Evolutionary conservation across 805 yeast genomes (phyloP), one percentile per base, ranked within the genome.

Genomic region (Ogataea thermomethanolica): DNA sequence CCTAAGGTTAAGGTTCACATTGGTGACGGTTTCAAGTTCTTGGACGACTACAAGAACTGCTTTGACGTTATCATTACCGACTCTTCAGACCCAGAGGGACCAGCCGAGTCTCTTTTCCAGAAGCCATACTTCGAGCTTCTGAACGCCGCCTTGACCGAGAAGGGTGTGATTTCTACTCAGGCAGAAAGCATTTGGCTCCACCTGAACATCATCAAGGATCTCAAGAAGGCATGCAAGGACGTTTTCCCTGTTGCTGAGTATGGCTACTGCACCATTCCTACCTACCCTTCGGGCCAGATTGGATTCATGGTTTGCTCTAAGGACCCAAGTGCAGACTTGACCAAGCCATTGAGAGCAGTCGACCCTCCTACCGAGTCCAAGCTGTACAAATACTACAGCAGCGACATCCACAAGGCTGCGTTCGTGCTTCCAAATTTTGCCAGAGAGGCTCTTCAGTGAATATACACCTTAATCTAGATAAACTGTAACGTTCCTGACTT

Each of bases 51-150:
- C 72, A 79, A 81, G 37, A 84, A 86, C 70, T 77, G 86, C 42
- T 91, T 86, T 56, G 99, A 91, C 62, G 97, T 90, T 34, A 91
- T 91, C 65, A 84, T 91, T 65, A 91, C 98, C 37, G 99, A 91
- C 64, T 89, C 97, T 23, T 87, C 96, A 25, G 98, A 91, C 66
- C 98, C 98, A 35, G 98, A 91, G 66, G 99, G 98, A 41, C 98
- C 99, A 25, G 98, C 98, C 36, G 96, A 83, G 65, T 74, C 87
- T 26, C 75, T 91, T 37, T 93, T 93, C 79, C 95, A 90, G 70
- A 83, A 85, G 64, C 87, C 89, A 22, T 91, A 91, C 74, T 91
- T 90, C 64, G 75, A 83, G 66, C 77, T 91, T 48, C 73, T 91
- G 63, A 70, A 74, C 62, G 83, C 79, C 48, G 96, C 98, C n/a